Evolutionary conservation across 768 basidiomycete species (phyloP), one percentile per base, ranked within the genome.

Genomic region (Tricholoma hemisulphureum): DNA sequence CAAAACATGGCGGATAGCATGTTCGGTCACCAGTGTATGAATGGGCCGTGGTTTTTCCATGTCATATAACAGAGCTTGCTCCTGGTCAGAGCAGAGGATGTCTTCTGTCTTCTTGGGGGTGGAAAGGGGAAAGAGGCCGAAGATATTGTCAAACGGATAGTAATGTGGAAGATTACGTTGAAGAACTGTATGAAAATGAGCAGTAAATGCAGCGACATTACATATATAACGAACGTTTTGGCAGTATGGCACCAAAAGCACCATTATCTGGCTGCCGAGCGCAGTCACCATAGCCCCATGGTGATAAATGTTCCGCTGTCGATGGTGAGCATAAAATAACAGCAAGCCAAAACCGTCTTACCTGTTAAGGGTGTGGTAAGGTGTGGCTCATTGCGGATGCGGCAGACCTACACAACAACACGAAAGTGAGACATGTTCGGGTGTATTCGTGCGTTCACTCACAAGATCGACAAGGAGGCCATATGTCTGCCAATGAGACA

Each of bases 181-280:
- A 2, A 26, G 6, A 6, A 57, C 18, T 2, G n/a, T n/a, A n/a
- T n/a, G n/a, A n/a, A n/a, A n/a, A 35, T 9, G 29, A 13, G 37
- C 8, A 5, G 49, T 4, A 9, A 11, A n/a, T n/a, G 24, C 23
- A n/a, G 29, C 16, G 11, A 23, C n/a, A 21, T 31, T n/a, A 8
- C 4, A 29, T 6, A 23, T 8, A 32, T 21, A 2, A 49, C 63
- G 45, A 34, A 69, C 68, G 57, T 48, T 61, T 66, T 2, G 65
- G 63, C 23, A 67, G 18, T 57, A 58, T 62, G 10, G 62, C 58
- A 10, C 60, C 59, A 58, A 58, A 62, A 9, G 63, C 62, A 29
- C 65, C 68, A 29, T 64, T 64, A 6, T 62, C 18, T 10, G 62
- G 59, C 2, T 34, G 45, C 3, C 46, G 16, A 14, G 39, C 18